A percentile compares a stretch with the other conserved stretches of the same genome.
Evolutionary conservation across 2,329 filamentous ascomycete species (phyloP).

Genomic region (Aspergillus proliferans): DNA sequence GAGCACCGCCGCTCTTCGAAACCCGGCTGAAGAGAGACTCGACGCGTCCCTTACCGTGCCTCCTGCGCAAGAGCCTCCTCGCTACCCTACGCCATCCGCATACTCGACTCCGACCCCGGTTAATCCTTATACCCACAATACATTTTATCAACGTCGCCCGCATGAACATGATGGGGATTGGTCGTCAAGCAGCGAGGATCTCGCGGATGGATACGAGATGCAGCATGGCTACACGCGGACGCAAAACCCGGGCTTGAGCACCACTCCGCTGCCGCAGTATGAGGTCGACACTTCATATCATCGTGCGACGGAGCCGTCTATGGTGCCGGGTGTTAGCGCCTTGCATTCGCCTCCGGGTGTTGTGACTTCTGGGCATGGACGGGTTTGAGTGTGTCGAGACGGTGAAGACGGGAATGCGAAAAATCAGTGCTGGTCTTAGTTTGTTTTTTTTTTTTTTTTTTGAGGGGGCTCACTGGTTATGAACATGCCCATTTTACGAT

Average conservation of each 20-base stretch:
- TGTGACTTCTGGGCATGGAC: not conserved
- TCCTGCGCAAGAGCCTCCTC: not conserved
- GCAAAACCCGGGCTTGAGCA: conserved; percentile 16
- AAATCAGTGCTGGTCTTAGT: conserved; percentile 1
- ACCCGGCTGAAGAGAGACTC: conserved; percentile 24
- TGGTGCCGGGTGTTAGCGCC: conserved; percentile 3
- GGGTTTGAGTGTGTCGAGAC: not conserved
- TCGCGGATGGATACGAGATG: conserved; percentile 33
- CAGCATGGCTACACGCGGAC: conserved; percentile 22
- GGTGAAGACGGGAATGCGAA: not conserved
- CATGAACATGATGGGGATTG: conserved; percentile 26
- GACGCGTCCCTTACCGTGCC: conserved; percentile 2
- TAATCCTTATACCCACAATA: conserved; percentile 20
- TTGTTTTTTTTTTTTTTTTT: not conserved
- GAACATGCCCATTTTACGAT: not conserved
- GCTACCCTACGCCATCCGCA: conserved; percentile 6
- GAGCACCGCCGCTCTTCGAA: conserved; percentile 25
- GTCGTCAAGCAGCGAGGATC: conserved; percentile 34
- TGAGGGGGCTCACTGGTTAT: not conserved
- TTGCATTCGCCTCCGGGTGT: conserved; percentile 7
- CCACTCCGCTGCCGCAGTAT: conserved; percentile 15
- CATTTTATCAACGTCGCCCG: conserved; percentile 19
- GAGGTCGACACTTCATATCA: conserved; percentile 25
- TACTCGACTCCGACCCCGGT: conserved; percentile 12
- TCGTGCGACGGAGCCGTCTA: conserved; percentile 13